Base-by-base conservation (phyloP, 1,284 basidiomycete species). In the Heliocybe sulcata region DNA sequence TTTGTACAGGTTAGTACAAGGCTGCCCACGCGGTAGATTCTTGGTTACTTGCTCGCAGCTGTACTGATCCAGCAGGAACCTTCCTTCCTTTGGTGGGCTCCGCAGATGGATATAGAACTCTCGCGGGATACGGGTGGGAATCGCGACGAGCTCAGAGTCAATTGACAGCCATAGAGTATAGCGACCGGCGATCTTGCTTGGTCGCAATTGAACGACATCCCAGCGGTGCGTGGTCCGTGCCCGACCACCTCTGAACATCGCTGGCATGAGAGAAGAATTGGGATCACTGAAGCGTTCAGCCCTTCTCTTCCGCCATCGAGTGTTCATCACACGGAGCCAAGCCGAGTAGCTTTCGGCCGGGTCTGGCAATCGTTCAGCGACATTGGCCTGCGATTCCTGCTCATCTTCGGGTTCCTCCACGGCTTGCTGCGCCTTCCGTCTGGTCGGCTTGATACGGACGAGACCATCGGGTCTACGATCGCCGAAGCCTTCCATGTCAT, bases 71-170 rank as follows among this genome's bases (percentile, higher is more conserved):
- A 78, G 72, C 35, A 76, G 80, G 71, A 97, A 96, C 6, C 87
- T 73, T 3, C 76, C 77, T 2, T 77, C 71, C 45, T 76, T 76
- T 0, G 87, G 84, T 1, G 77, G 69, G 1, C 77, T 77, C 66
- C 95, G 89, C 60, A 97, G 79, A 67, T 97, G 94, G 58, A 99
- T 77, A 67, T 97, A 99, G 68, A 98, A 96, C 64, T 94, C 85
- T 52, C 95, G 83, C 0, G 92, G 90, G 42, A 99, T 87, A 2
- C 91, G 85, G 19, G 99, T 75, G 9, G 90, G 85, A 31, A 97
- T 79, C 12, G 85, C 77, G 31, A 91, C 81, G 47, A 99, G 80
- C 50, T 90, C 86, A 6, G 83, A 80, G 53, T 94, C 90, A 49
- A 94, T 83, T 0, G 85, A 87, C 3, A 98, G 77, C 97, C 96